Percentiles rank a stretch among this genome's conserved stretches.
Evolutionary conservation across 2,329 filamentous ascomycete species (phyloP).

Genomic region (Claviceps maximensis): DNA sequence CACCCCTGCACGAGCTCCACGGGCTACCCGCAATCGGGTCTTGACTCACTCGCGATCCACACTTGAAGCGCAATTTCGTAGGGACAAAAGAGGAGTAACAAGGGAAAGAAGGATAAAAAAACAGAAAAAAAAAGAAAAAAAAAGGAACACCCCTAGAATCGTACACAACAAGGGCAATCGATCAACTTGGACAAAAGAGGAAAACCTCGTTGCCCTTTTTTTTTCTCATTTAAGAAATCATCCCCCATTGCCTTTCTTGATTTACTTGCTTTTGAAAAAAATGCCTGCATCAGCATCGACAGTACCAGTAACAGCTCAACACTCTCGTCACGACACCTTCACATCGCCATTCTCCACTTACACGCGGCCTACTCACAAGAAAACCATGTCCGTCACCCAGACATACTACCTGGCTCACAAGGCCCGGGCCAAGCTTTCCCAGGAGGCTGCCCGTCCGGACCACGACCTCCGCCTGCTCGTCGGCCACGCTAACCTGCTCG

Average conservation of each 20-base stretch:
- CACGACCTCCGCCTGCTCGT: constrained; percentile 93
- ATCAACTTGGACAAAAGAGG: too few relatives aligned
- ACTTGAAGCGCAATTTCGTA: background rate
- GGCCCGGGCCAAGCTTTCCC: constrained; percentile 88
- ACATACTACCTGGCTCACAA: constrained; percentile 98
- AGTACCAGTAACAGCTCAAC: constrained; percentile 14
- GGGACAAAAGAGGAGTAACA: constrained; percentile 9
- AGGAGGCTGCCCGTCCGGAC: constrained; percentile 77
- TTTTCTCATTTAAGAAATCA: too few relatives aligned
- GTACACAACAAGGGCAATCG: too few relatives aligned
- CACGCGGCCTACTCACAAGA: constrained; percentile 33
- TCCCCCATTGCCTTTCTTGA: too few relatives aligned
- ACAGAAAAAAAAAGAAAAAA: constrained; percentile 3
- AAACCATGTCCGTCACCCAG: constrained; percentile 95
- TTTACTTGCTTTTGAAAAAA: too few relatives aligned
- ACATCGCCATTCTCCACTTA: constrained; percentile 13
- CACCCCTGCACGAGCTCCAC: background rate
- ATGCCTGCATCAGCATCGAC: too few relatives aligned
- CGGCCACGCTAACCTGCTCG: constrained; percentile 95
- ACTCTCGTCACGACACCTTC: constrained; percentile 11
- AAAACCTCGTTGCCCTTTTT: too few relatives aligned
- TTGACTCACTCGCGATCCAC: constrained; percentile 12
- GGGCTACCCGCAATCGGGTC: background rate
- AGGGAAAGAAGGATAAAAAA: background rate
- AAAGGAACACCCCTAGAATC: too few relatives aligned